Percentiles rank a stretch among this genome's conserved stretches.
Evolutionary conservation across 208 protist species (phyloP).

Genomic region (Leishmania gerbilli): DNA sequence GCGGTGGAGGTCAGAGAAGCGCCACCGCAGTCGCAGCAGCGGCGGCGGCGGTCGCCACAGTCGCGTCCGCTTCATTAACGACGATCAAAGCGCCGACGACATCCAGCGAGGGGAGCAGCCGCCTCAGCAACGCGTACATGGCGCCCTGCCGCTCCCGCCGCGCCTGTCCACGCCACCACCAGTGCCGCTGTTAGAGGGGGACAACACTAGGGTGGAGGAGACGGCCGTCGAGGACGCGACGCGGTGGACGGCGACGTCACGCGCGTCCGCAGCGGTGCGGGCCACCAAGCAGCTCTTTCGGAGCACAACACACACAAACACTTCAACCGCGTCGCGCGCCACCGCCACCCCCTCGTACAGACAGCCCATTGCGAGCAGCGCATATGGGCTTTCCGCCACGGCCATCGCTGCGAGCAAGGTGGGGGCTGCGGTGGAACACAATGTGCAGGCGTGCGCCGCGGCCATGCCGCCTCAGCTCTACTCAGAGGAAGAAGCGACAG

Average conservation of each 20-base stretch:
- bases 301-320: constrained; percentile 25
- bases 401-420: constrained; percentile 55
- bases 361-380: constrained; percentile 54
- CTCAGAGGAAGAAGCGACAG: not conserved
- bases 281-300: constrained; percentile 79
- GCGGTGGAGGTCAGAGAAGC: constrained; percentile 25
- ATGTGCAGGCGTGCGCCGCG: constrained; percentile 27
- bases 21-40: constrained; percentile 29
- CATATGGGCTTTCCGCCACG: constrained; percentile 50
- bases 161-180: constrained; percentile 31
- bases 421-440: constrained; percentile 42
- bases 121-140: constrained; percentile 3
- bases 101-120: not conserved
- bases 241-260: constrained; percentile 35
- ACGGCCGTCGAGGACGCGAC: constrained; percentile 30
- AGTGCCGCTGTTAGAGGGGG: constrained; percentile 15
- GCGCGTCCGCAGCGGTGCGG: constrained; percentile 48
- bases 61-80: constrained; percentile 37
- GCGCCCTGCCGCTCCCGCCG: constrained; percentile 15
- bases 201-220: not conserved
- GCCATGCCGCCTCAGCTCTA: constrained; percentile 13
- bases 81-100: constrained; percentile 11
- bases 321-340: constrained; percentile 23
- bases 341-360: constrained; percentile 46
- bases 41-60: constrained; percentile 27